phyloP scores from a whole-genome alignment of 768 basidiomycete genomes.

The Cyathus striatus region DNA sequence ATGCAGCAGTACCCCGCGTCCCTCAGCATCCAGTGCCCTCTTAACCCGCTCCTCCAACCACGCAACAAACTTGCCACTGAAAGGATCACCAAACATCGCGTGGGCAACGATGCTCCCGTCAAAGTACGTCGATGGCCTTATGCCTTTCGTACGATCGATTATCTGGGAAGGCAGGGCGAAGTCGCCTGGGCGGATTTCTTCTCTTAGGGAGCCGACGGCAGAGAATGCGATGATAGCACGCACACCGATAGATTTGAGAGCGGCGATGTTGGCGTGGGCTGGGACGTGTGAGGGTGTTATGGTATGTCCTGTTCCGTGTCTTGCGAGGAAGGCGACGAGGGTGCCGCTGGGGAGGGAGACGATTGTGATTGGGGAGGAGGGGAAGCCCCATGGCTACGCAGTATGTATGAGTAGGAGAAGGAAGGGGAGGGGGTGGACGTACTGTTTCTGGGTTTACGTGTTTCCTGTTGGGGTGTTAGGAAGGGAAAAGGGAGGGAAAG shows the following conservation, averaged over 20 bases:
- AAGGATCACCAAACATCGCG: conserved; percentile 91
- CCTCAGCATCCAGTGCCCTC: too few species aligned
- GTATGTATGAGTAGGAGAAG: background rate
- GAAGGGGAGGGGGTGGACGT: background rate
- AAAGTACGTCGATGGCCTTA: conserved; percentile 88
- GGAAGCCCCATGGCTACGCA: conserved; percentile 87
- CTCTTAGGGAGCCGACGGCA: conserved; percentile 90
- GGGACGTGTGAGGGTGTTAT: conserved; percentile 81
- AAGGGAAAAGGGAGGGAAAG: background rate
- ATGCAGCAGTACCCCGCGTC: conserved; percentile 68
- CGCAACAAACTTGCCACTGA: conserved; percentile 54
- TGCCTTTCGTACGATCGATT: conserved; percentile 94
- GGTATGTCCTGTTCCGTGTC: conserved; percentile 82
- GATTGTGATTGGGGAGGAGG: conserved; percentile 91
- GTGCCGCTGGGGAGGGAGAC: conserved; percentile 78
- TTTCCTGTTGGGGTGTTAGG: conserved; percentile 39
- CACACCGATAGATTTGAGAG: conserved; percentile 88
- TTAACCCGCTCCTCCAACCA: conserved; percentile 69
- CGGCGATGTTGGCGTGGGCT: conserved; percentile 88
- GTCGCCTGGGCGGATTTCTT: conserved; percentile 88
- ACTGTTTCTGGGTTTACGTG: conserved; percentile 69
- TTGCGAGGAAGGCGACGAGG: conserved; percentile 83
- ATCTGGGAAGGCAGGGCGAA: conserved; percentile 88
- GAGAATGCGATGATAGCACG: conserved; percentile 90
- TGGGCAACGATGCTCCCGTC: conserved; percentile 87